Evolutionary conservation across 208 protist genomes (phyloP), one percentile per base, ranked within the genome.

Genomic region (Acanthamoeba royreba): DNA sequence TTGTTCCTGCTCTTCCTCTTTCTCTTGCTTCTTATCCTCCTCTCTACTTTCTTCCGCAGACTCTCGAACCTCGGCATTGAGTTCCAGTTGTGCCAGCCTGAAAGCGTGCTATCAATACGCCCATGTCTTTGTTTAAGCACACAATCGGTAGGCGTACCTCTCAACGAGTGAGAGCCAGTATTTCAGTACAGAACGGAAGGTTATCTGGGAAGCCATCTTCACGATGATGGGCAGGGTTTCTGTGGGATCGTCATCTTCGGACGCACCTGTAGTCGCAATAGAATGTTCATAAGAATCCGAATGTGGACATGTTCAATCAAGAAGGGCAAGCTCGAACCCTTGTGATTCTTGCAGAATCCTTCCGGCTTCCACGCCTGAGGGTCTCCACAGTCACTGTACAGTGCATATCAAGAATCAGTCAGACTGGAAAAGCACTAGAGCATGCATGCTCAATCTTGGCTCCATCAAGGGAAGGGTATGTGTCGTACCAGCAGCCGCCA

Each of bases 211-310:
- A 53, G 74, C 74, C 74, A 85, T 85, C 25, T 85, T 85, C 17
- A 85, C 74, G 13, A 85, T 22, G 1, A 47, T 15, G 2, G 83
- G 83, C 31, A 90, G 33, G 33, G 53, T 90, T 43, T 58, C 83
- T 35, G 83, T 90, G 8, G 83, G 83, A 25, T 90, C 83, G 83
- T 90, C 83, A 35, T 90, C 83, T 35, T 90, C 83, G 38, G 83
- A 69, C 5, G 83, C 83, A 47, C 83, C 83, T 90, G n/a, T n/a
- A n/a, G n/a, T n/a, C n/a, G n/a, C n/a, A n/a, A n/a, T n/a, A n/a
- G n/a, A n/a, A n/a, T n/a, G n/a, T n/a, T n/a, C n/a, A n/a, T n/a
- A n/a, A n/a, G n/a, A n/a, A n/a, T n/a, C n/a, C n/a, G n/a, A n/a
- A n/a, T n/a, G n/a, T n/a, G n/a, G n/a, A n/a, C n/a, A n/a, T n/a